These are phyloP conservation scores for Deuterostichococcus epilithicus DNA, from an alignment of 139 green algal genomes.

Conservation along the genomic window DNA sequence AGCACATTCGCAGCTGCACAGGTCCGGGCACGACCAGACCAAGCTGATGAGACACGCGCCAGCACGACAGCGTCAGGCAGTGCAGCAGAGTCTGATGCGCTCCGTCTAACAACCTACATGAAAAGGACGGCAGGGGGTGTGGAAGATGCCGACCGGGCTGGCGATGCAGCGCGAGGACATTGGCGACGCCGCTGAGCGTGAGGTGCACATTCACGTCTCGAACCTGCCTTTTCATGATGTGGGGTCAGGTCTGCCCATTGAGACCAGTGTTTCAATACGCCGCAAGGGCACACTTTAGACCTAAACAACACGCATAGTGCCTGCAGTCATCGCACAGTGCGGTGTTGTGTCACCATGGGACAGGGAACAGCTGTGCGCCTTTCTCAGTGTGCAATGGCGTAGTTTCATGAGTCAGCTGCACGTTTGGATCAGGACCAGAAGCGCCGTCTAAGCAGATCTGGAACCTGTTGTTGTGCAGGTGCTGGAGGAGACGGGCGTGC, in stretches of 20 bases:
- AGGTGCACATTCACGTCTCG: conserved; percentile 56
- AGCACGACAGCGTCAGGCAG: too few species aligned
- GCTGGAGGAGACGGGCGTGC: conserved; percentile 33
- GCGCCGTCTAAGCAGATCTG: neutral
- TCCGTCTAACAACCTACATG: neutral
- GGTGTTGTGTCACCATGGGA: too few species aligned
- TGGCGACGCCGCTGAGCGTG: conserved; percentile 47
- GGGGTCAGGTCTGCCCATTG: too few species aligned
- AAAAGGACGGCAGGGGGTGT: conserved; percentile 40
- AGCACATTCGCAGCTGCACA: too few species aligned
- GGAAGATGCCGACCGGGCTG: conserved; percentile 81
- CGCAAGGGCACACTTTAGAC: too few species aligned
- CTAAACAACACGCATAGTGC: too few species aligned
- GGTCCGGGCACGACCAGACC: too few species aligned
- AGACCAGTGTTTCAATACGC: too few species aligned
- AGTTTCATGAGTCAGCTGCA: neutral
- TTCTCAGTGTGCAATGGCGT: neutral
- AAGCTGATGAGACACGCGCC: too few species aligned
- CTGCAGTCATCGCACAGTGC: too few species aligned
- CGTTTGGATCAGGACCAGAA: neutral
- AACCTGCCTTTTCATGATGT: neutral
- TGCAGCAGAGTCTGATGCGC: too few species aligned
- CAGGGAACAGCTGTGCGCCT: too few species aligned
- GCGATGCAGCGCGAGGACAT: conserved; percentile 56
- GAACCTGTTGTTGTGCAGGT: neutral